Base-by-base conservation (phyloP, 2,329 filamentous ascomycete species). In the Colletotrichum navitas region DNA sequence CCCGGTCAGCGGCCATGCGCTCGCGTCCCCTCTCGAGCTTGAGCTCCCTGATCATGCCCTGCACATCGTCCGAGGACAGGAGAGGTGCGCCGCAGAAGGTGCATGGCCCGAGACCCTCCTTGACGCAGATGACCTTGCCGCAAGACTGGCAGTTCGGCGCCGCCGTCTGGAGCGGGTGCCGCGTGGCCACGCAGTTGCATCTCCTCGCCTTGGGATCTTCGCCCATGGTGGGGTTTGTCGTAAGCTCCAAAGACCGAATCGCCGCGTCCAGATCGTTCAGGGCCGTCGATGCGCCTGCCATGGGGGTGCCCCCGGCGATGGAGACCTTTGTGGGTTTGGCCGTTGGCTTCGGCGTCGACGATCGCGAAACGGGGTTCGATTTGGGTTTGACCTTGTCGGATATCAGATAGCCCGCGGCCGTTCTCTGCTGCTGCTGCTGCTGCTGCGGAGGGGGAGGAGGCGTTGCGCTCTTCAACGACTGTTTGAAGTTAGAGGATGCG, bases 121-220 rank as follows among this genome's bases (percentile, higher is more conserved):
- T 95, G 32, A 97, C 90, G 80, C 96, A 99, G 66, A 98, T 92
- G 16, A 99, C 94, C 80, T 98, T 98, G 71, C 96, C 96, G 77
- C 96, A 99, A 55, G 88, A 91, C 21, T 97, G 84, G 79, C 96
- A 99, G 79, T 98, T 99, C 0, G 96, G 96, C 0, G 95, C 94
- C 0, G 95, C 94, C n/a, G 90, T 90, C 55, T 98, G 92, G 3
- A 98, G 88, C 0, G 95, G 93, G 80, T 99, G 96, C 1, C 93
- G 89, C 0, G 93, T 91, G 0, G 93, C 96, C 77, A 97, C 94
- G 80, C 96, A 99, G 76, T 93, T 93, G 81, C 96, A 99, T 67
- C 90, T 90, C 8, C 92, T 88, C 62, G 90, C 86, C 12, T 84
- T 83, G 34, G 90, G 84, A 72, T 87, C 86, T 10, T 83, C 84